phyloP scores from a whole-genome alignment of 148 eudicot genomes.

The Arbutus unedo region DNA sequence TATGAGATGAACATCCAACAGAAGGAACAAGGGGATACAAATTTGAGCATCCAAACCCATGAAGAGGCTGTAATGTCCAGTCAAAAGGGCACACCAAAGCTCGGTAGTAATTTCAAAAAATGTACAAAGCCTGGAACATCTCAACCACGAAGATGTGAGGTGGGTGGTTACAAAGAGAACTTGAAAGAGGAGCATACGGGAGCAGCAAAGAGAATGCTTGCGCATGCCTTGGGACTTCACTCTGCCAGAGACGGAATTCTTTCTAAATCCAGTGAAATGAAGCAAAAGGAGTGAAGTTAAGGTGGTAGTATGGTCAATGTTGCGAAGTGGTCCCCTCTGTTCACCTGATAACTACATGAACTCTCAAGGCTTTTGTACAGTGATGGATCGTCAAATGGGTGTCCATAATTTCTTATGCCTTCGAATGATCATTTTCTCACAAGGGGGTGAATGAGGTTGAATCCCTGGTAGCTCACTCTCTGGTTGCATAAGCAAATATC shows the following conservation, averaged over 20 bases:
- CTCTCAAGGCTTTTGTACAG: background rate
- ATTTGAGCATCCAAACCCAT: constrained; percentile 19
- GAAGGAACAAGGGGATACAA: constrained; percentile 22
- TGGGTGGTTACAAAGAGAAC: constrained; percentile 22
- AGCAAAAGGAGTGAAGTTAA: background rate
- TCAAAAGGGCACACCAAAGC: constrained; percentile 19
- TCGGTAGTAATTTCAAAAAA: constrained; percentile 12
- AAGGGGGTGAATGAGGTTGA: background rate
- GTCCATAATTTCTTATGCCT: background rate
- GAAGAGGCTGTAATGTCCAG: constrained; percentile 1
- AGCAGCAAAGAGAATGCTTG: constrained; percentile 96
- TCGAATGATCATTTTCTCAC: background rate
- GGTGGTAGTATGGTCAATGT: background rate
- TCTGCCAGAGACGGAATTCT: constrained; percentile 28
- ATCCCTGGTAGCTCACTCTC: background rate
- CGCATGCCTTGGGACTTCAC: constrained; percentile 68
- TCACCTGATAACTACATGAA: constrained; percentile 10
- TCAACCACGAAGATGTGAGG: constrained; percentile 30
- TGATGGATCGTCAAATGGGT: background rate
- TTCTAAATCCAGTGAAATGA: constrained; percentile 28
- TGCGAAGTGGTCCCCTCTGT: background rate
- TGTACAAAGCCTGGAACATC: constrained; percentile 20
- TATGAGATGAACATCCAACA: constrained; percentile 26
- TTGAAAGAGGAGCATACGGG: constrained; percentile 66
- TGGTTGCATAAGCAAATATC: background rate